These are phyloP conservation scores for Alliaria petiolata DNA, from an alignment of 345 rosid species.

Conservation along the genomic window DNA sequence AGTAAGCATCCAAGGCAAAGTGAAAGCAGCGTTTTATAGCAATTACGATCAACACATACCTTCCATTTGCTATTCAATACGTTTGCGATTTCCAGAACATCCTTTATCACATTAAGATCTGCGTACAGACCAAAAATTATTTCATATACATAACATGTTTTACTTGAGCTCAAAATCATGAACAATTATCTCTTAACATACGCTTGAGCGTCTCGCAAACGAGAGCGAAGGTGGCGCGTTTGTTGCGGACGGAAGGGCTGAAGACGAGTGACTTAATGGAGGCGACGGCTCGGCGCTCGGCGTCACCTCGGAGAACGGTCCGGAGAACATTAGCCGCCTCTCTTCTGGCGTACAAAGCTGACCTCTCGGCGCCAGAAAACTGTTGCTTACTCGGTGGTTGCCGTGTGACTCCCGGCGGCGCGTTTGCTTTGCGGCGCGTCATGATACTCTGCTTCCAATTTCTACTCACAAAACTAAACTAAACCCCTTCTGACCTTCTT, in stretches of 20 bases:
- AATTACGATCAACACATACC: constrained; percentile 37
- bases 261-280: constrained; percentile 85
- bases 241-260: constrained; percentile 71
- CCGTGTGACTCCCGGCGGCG: constrained; percentile 19
- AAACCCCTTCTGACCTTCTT: not conserved
- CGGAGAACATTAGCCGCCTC: constrained; percentile 79
- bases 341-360: constrained; percentile 74
- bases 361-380: constrained; percentile 48
- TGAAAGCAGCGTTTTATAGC: not conserved
- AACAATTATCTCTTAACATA: constrained; percentile 13
- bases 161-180: too few species aligned
- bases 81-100: constrained; percentile 55
- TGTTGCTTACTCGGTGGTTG: constrained; percentile 3
- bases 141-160: not conserved
- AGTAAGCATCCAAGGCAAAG: not conserved
- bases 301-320: constrained; percentile 73
- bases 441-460: not conserved
- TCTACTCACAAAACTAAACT: not conserved
- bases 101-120: constrained; percentile 71
- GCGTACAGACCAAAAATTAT: constrained; percentile 14
- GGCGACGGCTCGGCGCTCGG: constrained; percentile 66
- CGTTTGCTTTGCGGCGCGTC: constrained; percentile 19
- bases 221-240: constrained; percentile 82
- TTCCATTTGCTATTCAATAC: constrained; percentile 71
- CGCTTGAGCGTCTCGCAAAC: constrained; percentile 95